These are phyloP conservation scores for Stentor roeselii DNA, from an alignment of 73 alveolate genomes.

Conservation along the genomic window DNA sequence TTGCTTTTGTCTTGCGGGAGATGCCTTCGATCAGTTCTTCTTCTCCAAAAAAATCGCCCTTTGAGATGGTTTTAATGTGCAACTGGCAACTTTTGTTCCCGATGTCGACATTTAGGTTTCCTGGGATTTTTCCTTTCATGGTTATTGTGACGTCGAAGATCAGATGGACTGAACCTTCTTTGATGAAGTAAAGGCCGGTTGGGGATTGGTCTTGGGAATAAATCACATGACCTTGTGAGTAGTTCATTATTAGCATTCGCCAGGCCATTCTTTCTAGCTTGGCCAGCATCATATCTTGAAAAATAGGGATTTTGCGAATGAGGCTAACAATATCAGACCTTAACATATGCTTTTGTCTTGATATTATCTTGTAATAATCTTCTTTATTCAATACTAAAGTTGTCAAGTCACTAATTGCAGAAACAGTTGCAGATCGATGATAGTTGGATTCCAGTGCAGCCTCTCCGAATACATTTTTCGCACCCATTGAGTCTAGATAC, in stretches of 20 bases:
- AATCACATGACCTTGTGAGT: neutral
- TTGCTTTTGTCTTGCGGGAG: neutral
- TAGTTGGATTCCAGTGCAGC: neutral
- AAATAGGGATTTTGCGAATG: neutral
- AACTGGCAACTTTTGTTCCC: neutral
- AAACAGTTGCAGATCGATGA: neutral
- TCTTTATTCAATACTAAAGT: neutral
- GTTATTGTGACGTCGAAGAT: neutral
- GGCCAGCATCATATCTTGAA: neutral
- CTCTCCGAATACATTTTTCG: neutral
- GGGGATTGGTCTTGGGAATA: neutral
- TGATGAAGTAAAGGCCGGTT: neutral
- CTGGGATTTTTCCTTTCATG: neutral
- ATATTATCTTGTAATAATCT: neutral
- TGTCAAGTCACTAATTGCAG: neutral
- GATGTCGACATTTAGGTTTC: neutral
- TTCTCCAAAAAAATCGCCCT: conserved; percentile 5
- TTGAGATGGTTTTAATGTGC: neutral
- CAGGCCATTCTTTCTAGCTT: neutral
- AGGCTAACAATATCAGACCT: neutral
- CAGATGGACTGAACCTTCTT: neutral
- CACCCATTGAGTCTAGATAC: neutral
- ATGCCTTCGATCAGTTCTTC: neutral
- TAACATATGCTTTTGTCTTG: neutral
- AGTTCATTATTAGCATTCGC: neutral